phyloP scores from a whole-genome alignment of 2,329 filamentous ascomycete species.

The Paecilomyces variotii region DNA sequence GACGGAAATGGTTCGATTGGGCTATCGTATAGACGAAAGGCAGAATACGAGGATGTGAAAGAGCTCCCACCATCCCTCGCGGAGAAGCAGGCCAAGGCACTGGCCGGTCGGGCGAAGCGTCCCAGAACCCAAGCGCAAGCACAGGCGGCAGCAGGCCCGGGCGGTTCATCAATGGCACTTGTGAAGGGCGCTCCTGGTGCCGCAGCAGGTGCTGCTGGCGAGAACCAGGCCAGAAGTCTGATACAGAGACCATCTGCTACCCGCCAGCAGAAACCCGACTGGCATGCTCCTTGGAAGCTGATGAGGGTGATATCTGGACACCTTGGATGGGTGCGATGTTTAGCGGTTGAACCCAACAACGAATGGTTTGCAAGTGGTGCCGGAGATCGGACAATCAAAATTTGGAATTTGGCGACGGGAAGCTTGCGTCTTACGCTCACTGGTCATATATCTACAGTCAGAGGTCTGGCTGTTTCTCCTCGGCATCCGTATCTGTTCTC shows the following conservation, averaged over 20 bases:
- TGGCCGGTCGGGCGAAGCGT: conserved; percentile 57
- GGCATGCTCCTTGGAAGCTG: conserved; percentile 97
- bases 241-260: conserved; percentile 55
- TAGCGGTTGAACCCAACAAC: conserved; percentile 92
- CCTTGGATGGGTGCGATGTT: conserved; percentile 81
- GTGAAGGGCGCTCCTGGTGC: conserved; percentile 30
- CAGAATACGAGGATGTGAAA: conserved; percentile 70
- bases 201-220: conserved; percentile 24
- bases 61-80: conserved; percentile 70
- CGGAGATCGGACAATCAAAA: conserved; percentile 94
- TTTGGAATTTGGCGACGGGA: conserved; percentile 91
- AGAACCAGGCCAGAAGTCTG: conserved; percentile 49
- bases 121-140: conserved; percentile 44
- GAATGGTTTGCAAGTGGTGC: conserved; percentile 96
- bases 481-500: conserved; percentile 96
- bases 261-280: conserved; percentile 71
- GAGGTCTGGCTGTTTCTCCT: conserved; percentile 84
- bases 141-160: conserved; percentile 44
- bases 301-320: conserved; percentile 97
- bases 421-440: conserved; percentile 78
- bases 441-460: conserved; percentile 87
- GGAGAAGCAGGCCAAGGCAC: conserved; percentile 64
- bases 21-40: conserved; percentile 38
- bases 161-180: conserved; percentile 50
- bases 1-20: conserved; percentile 36